Evolutionary conservation across 768 basidiomycete species (phyloP), one percentile per base, ranked within the genome.

Genomic region (Xerocomus brunneocitrinus): DNA sequence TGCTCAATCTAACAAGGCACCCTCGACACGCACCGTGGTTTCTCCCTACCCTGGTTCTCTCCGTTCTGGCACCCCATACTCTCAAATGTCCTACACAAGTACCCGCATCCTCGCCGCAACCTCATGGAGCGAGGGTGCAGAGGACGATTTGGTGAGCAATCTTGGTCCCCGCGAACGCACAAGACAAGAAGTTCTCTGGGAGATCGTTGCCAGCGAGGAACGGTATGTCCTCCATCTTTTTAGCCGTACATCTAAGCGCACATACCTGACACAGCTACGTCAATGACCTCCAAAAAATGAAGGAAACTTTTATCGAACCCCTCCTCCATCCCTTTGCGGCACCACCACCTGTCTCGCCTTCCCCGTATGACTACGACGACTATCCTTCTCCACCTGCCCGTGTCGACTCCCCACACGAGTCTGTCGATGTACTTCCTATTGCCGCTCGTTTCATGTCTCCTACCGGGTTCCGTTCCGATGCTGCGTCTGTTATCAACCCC

Each of bases 181-280:
- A 36, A 82, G 95, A 49, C 95, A 98, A 70, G 95, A 98, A 73
- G 95, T 98, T 6, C 71, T 98, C 27, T 97, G 92, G 76, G 95
- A 98, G 74, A 98, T 98, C 59, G 93, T 98, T 46, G 87, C 89
- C 30, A 93, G 91, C 60, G 95, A 98, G 73, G 93, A 98, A 69
- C 84, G 94, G 91, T 91, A 63, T 47, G 81, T 47, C 14, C 44
- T 48, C 9, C 39, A 35, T 14, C 34, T 56, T 55, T 38, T 49
- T 43, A 19, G 38, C 16, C 43, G 22, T 39, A 36, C 49, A 65
- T 50, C 62, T 56, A 53, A 44, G 8, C 46, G 9, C 48, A 58
- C 55, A 50, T 53, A n/a, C 47, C 16, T 27, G 27, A 49, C 47
- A 2, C 66, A 97, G 94, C 83, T 98, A 98, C 66, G 92, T 98